Base-by-base conservation (phyloP, 73 alveolate genomes). In the Uronychia setigera region DNA sequence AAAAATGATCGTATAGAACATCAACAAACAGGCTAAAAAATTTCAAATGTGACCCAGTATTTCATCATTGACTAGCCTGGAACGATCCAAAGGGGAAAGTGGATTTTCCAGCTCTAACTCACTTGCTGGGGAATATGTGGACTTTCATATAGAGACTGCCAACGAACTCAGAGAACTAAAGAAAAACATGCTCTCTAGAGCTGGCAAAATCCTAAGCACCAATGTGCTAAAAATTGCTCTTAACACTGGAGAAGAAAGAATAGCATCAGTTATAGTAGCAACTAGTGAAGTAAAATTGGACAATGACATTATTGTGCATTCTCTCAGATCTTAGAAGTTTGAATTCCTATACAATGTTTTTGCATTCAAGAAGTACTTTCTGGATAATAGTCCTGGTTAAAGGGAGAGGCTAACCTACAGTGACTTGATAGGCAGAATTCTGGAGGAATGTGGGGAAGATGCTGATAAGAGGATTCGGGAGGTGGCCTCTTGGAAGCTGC, bases 401-500 rank as follows among this genome's bases (percentile, higher is more conserved):
- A 5, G 67, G 67, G 67, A 46, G 67, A 46, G 19, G 67, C 27
- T 82, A 60, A 74, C 74, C 11, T 82, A 58, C 33, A 78, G 34
- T 9, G 33, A 32, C 28, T 35, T 82, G 59, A 58, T 67, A 32
- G 28, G 33, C 26, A 82, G 29, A 31, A 74, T 82, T 28, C 19
- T 67, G 1, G 83, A 82, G 59, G 25, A 26, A 26, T 85, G 89
- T 32, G 92, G 90, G 11, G 92, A 89, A 26, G 83, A 85, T 25
- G 92, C 90, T 28, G 80, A 59, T 25, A 80, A 78, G 26, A 79
- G 91, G 29, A 85, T 90, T 32, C 74, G 91, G 32, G 79, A 90
- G 33, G 84, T 85, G 29, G 89, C 85, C 32, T 32, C 57, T 5
- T 90, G 95, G 95, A 90, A 85, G 59, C 88, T 90, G 1, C 57